A percentile compares a stretch with the other conserved stretches of the same genome.
These are phyloP conservation scores for Aulographum hederae DNA, from an alignment of 2,329 filamentous ascomycete species.

Conservation along the genomic window DNA sequence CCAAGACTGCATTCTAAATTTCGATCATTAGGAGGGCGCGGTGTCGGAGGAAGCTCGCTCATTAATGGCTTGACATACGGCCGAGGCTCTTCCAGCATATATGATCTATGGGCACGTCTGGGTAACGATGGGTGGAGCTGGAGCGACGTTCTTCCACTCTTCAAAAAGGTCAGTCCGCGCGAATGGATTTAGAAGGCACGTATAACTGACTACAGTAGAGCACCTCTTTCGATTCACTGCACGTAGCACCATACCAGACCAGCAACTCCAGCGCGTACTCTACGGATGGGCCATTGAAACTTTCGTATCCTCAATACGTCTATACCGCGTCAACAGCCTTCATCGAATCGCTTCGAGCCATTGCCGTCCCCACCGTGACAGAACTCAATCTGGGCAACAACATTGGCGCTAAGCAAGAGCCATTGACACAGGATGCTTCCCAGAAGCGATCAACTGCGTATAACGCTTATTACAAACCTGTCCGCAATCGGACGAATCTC, in stretches of 20 bases:
- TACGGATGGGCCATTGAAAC: conserved; percentile 5
- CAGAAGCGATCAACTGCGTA: conserved; percentile 13
- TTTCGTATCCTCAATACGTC: neutral
- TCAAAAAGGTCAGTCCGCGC: conserved; percentile 10
- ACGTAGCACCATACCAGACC: conserved; percentile 10
- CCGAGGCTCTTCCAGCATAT: conserved; percentile 17
- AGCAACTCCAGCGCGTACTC: conserved; percentile 12
- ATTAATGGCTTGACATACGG: conserved; percentile 22
- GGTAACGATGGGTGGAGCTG: conserved; percentile 43
- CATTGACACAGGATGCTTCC: conserved; percentile 9
- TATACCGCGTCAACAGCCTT: neutral
- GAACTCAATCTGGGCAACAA: conserved; percentile 14
- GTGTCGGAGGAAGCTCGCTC: conserved; percentile 16
- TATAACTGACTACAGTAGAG: conserved; percentile 2
- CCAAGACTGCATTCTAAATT: neutral
- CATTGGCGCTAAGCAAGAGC: conserved; percentile 15
- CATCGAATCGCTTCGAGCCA: neutral
- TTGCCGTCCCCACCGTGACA: conserved; percentile 14
- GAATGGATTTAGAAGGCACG: neutral
- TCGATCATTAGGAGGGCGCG: conserved; percentile 6
- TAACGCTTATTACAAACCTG: conserved; percentile 13
- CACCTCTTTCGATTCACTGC: conserved; percentile 9
- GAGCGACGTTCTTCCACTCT: conserved; percentile 20
- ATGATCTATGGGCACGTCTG: conserved; percentile 37
- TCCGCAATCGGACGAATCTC: conserved; percentile 12